A percentile compares a stretch with the other conserved stretches of the same genome.
These are phyloP conservation scores for Leccinum arenicola DNA, from an alignment of 768 basidiomycete species.

Conservation along the genomic window DNA sequence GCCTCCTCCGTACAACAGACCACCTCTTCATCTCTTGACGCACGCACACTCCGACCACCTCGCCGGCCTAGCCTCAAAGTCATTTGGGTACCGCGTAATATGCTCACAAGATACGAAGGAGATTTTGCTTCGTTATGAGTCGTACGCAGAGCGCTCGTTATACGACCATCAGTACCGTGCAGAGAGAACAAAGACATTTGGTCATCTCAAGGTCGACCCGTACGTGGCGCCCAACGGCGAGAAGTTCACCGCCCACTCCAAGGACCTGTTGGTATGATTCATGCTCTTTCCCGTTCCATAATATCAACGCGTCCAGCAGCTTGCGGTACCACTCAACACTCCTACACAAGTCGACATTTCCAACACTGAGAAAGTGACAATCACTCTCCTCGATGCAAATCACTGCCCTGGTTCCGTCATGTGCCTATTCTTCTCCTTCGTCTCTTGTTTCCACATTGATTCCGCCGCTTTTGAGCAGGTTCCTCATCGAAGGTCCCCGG, in stretches of 20 bases:
- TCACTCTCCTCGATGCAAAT: conserved; percentile 88
- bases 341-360: conserved; percentile 63
- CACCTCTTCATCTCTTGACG: conserved; percentile 69
- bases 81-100: conserved; percentile 68
- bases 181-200: conserved; percentile 49
- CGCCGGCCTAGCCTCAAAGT: conserved; percentile 68
- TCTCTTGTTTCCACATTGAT: background rate
- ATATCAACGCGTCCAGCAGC: conserved; percentile 35
- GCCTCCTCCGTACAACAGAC: conserved; percentile 32
- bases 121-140: conserved; percentile 80
- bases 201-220: conserved; percentile 63
- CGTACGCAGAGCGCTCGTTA: conserved; percentile 60
- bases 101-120: conserved; percentile 85
- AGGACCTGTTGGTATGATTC: conserved; percentile 47
- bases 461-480: conserved; percentile 49
- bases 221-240: conserved; percentile 44
- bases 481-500: conserved; percentile 68
- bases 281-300: background rate
- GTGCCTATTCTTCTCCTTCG: conserved; percentile 40
- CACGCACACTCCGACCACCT: conserved; percentile 93
- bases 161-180: conserved; percentile 39
- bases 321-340: conserved; percentile 54
- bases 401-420: conserved; percentile 95
- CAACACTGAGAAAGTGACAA: conserved; percentile 53
- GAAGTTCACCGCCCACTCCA: conserved; percentile 47